Evolutionary conservation across 228 moss, liverwort and hornwort genomes (phyloP).

Genomic region (Sphagnum magellanicum): DNA sequence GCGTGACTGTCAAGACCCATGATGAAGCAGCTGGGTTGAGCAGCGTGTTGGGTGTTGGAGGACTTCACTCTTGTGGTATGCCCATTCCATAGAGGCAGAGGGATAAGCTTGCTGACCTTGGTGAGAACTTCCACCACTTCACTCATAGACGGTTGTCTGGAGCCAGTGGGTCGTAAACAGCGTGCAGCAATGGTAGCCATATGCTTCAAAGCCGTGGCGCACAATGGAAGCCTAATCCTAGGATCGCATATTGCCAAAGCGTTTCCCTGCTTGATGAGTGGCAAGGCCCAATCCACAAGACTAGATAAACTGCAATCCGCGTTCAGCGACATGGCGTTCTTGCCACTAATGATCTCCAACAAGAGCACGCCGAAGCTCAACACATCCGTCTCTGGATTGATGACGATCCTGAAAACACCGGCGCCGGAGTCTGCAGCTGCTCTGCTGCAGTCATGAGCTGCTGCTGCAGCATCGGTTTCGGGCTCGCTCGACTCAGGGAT

Average conservation of each 20-base stretch:
- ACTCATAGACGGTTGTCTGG: conserved; percentile 32
- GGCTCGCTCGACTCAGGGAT: conserved; percentile 26
- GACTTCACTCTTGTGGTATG: conserved; percentile 10
- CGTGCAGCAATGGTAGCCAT: conserved; percentile 34
- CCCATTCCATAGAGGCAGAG: conserved; percentile 3
- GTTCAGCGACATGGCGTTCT: conserved; percentile 32
- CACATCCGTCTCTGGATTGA: conserved; percentile 45
- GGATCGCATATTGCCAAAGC: conserved; percentile 27
- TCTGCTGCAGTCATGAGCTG: conserved; percentile 30
- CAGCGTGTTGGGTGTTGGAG: conserved; percentile 7
- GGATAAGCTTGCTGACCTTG: background rate
- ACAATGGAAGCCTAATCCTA: conserved; percentile 16
- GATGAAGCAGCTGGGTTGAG: conserved; percentile 6
- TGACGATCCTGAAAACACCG: conserved; percentile 10
- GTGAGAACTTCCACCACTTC: conserved; percentile 27
- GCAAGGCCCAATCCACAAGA: conserved; percentile 49
- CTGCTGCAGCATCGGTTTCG: conserved; percentile 23
- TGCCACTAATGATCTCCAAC: conserved; percentile 42
- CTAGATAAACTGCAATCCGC: conserved; percentile 34
- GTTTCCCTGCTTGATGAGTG: conserved; percentile 35
- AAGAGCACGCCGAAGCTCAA: conserved; percentile 51
- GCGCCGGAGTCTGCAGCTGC: conserved; percentile 36
- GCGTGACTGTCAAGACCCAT: conserved; percentile 10
- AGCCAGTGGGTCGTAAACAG: conserved; percentile 21
- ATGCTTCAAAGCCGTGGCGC: conserved; percentile 17